Evolutionary conservation across 495 filamentous ascomycete species (phyloP).

Genomic region (Tuber magnatum): DNA sequence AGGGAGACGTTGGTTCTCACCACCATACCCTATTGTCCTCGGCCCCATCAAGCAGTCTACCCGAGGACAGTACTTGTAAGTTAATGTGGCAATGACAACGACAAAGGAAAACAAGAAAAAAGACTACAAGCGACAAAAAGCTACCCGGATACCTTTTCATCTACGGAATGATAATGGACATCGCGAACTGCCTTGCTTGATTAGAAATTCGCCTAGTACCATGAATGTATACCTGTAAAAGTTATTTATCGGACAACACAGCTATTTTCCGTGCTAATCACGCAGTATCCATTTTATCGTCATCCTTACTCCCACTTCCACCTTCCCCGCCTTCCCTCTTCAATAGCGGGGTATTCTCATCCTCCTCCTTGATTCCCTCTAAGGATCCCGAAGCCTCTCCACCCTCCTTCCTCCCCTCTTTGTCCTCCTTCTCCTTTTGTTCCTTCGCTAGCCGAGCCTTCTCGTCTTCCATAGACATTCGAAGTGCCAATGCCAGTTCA

Average conservation of each 20-base stretch:
- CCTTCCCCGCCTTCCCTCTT: conserved; percentile 57
- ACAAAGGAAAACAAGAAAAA: neutral
- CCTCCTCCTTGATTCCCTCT: conserved; percentile 77
- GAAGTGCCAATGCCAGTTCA: conserved; percentile 86
- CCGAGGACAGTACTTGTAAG: too few species aligned
- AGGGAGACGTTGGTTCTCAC: too few species aligned
- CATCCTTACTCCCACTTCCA: conserved; percentile 58
- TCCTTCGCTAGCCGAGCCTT: conserved; percentile 83
- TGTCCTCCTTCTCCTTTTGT: conserved; percentile 65
- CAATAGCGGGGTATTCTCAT: conserved; percentile 58
- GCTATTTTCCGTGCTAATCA: conserved; percentile 41
- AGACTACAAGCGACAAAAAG: neutral
- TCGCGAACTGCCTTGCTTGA: conserved; percentile 20
- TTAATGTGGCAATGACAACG: neutral
- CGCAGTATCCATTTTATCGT: conserved; percentile 88
- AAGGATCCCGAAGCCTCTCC: conserved; percentile 46
- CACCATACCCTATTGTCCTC: too few species aligned
- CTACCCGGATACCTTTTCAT: neutral
- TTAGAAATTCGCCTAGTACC: conserved; percentile 14
- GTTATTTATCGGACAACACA: conserved; percentile 21
- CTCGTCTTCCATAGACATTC: conserved; percentile 97
- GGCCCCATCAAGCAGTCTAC: too few species aligned
- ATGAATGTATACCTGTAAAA: conserved; percentile 16
- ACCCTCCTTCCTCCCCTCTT: conserved; percentile 55
- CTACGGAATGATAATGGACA: conserved; percentile 34